Evolutionary conservation across 2,329 filamentous ascomycete species (phyloP).

Genomic region (Neoascochyta sp.): DNA sequence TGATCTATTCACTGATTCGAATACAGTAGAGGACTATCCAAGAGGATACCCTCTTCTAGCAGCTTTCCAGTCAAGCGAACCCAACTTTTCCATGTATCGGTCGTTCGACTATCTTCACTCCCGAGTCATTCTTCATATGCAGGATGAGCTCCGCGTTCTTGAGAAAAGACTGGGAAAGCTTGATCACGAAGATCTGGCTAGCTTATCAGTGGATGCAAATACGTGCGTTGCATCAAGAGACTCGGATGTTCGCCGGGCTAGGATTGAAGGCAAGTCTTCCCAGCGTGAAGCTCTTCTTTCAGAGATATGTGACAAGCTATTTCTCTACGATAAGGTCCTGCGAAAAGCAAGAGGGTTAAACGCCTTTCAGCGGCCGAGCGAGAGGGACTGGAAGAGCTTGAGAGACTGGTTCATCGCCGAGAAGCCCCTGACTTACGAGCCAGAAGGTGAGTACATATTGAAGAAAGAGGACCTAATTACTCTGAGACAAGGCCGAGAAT

Average conservation of each 20-base stretch:
- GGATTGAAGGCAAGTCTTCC: constrained; percentile 3
- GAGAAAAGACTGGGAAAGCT: constrained; percentile 23
- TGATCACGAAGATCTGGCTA: constrained; percentile 10
- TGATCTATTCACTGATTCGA: too few relatives aligned
- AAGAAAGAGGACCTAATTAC: constrained; percentile 37
- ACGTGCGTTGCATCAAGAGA: not conserved
- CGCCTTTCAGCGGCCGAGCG: constrained; percentile 31
- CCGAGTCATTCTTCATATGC: constrained; percentile 32
- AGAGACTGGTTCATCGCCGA: constrained; percentile 27
- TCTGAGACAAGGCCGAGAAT: constrained; percentile 33
- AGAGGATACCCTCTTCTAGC: constrained; percentile 32
- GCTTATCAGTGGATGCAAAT: not conserved
- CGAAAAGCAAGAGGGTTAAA: constrained; percentile 31
- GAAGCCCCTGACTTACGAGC: constrained; percentile 22
- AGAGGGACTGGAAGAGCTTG: constrained; percentile 33
- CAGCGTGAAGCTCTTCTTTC: constrained; percentile 8
- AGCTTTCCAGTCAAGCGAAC: constrained; percentile 36
- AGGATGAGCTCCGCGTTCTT: constrained; percentile 31
- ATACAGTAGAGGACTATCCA: constrained; percentile 25
- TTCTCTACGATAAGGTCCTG: constrained; percentile 30
- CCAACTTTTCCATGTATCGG: constrained; percentile 35
- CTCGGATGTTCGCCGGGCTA: constrained; percentile 4
- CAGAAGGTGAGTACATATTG: constrained; percentile 25
- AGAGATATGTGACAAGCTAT: constrained; percentile 13
- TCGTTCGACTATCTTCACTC: constrained; percentile 33